Evolutionary conservation across 2,329 filamentous ascomycete genomes (phyloP), one percentile per base, ranked within the genome.

Genomic region (Colletotrichum sp.): DNA sequence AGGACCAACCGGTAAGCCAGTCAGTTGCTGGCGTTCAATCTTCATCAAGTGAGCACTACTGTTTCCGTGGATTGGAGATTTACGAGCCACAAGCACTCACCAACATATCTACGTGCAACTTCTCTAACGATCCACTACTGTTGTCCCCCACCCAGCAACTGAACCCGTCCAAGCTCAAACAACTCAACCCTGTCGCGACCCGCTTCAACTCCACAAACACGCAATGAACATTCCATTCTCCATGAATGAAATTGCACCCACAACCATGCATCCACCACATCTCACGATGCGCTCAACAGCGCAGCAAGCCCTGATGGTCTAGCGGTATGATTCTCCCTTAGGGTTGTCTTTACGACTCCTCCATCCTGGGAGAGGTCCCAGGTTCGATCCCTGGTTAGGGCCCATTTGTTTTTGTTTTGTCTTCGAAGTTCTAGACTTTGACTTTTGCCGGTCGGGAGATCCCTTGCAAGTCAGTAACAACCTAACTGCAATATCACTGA

Each of bases 321-420:
- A 61, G 55, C 58, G 58, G 28, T 30, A 61, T 61, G 58, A 61
- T 61, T 61, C 55, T 58, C 55, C 55, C 55, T 58, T 58, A 58
- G 55, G 55, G 55, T 58, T 30, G 55, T 58, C 55, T 30, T 3
- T 1, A 30, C 6, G 24, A 58, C 24, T 26, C 16, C 24, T 30
- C 55, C 26, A 15, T 32, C 0, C 5, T 61, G 58, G 58, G 58
- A 61, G 58, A 61, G 58, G 58, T 61, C 58, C 58, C 58, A 61
- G 58, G 58, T 61, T 61, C 58, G 28, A 61, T 61, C 58, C 58
- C 58, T 61, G 58, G 58, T 61, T 61, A 61, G 58, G 58, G 58
- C 58, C 58, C 18, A 58, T 24, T 16, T 3, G 8, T n/a, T 61
- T 61, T 61, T 61, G 28, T 9, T n/a, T 8, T 32, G 3, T 58